Evolutionary conservation across 2,329 filamentous ascomycete species (phyloP), one percentile per base, ranked within the genome.

Genomic region (Ramichloridium luteum): DNA sequence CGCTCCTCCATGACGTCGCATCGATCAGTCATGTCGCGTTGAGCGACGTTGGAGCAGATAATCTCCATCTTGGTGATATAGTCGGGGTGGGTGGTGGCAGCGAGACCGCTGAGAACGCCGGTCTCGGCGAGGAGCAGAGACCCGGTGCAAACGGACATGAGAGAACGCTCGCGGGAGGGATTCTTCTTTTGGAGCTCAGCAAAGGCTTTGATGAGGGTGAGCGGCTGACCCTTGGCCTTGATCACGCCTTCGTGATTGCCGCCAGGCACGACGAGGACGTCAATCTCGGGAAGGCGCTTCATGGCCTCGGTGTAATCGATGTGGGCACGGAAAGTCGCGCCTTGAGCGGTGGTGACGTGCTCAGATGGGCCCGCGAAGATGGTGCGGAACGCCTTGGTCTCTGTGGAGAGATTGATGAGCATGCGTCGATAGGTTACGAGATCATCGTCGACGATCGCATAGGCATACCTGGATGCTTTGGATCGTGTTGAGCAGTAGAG

Each of bases 1-100:
- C 82, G 72, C 51, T 82, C 77, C 51, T 90, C 81, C 50, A 88
- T 70, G 41, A 90, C 79, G 51, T 90, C 81, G 48, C 80, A 84
- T 51, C 80, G 77, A 62, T 85, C 78, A 35, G 74, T 70, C 44
- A 80, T 65, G 55, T 81, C 74, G 41, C 74, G 68, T 36, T 73
- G 72, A 27, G 79, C 72, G 28, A 75, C 73, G 43, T 82, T 75
- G 56, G 79, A 80, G 66, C 80, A 85, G 45, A 85, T 61, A 48
- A 76, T 85, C 66, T 90, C 83, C 51, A 92, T 74, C 44, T 73
- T 78, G 55, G 81, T 84, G 48, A 85, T 69, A 60, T 67, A 76
- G 58, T 90, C 80, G 38, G 80, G 77, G 57, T 90, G 83, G 36
- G 80, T 88, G 41, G 83, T 92, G 46, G 80, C 82, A 16, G 77